Base-by-base conservation (phyloP, 768 basidiomycete genomes). In the Boletales sp. region DNA sequence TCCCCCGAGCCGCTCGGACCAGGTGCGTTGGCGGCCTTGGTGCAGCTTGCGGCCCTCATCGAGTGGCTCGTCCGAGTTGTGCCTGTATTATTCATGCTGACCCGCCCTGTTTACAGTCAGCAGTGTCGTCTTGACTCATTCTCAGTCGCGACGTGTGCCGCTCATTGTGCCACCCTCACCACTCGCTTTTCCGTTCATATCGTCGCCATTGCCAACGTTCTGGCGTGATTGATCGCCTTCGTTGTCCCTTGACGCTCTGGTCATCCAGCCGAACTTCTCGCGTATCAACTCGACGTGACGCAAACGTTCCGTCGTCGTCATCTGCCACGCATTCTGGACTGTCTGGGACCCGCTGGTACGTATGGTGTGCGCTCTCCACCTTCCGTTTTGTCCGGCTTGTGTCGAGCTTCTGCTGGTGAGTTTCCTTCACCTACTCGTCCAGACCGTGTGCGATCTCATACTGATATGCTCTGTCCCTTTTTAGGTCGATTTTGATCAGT, bases 41-140 rank as follows among this genome's bases (percentile, higher is more conserved):
- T 76, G 54, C 84, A 87, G 48, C 74, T 89, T 8, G 77, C 72
- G 1, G 64, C 69, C 9, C 75, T 90, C 37, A 58, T 91, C 15
- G 86, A 90, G 52, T 72, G 82, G n/a, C 69, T 83, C 79, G 3
- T 86, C 78, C 61, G 88, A 91, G 29, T 76, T 91, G 6, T 69
- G 86, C 27, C 69, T 86, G n/a, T n/a, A n/a, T n/a, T n/a, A n/a
- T n/a, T n/a, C n/a, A n/a, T n/a, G n/a, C n/a, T n/a, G n/a, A n/a
- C n/a, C n/a, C n/a, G n/a, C n/a, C n/a, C n/a, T n/a, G n/a, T 40
- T 55, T 70, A 9, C 68, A 81, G 0, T 61, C 67, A 7, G 69
- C 74, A 13, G 72, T 87, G 7, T 82, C 84, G 0, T 61, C 87
- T 5, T 64, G 60, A 41, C 51, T 31, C 34, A 24, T 55, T n/a